phyloP scores from a whole-genome alignment of 805 yeast species.

The Ogataea methylovora region DNA sequence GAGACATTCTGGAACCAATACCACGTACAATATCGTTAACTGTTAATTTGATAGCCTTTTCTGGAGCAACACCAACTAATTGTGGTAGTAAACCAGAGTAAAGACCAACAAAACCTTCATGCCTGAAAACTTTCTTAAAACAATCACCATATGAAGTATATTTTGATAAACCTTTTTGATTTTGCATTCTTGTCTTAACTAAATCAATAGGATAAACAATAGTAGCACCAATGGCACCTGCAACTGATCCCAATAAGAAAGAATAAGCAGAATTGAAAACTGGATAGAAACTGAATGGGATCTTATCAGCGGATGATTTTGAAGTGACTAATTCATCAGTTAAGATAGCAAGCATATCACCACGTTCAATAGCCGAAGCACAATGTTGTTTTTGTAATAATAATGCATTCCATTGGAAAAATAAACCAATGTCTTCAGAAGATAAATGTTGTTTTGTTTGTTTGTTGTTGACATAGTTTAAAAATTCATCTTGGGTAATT shows the following conservation, averaged over 20 bases:
- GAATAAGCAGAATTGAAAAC: conserved; percentile 85
- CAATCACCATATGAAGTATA: conserved; percentile 85
- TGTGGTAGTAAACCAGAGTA: conserved; percentile 94
- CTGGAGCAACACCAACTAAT: conserved; percentile 96
- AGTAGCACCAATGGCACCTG: conserved; percentile 98
- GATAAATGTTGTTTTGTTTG: conserved; percentile 9
- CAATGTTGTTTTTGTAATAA: conserved; percentile 17
- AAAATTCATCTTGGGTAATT: conserved; percentile 18
- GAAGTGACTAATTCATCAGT: conserved; percentile 49
- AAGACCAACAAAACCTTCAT: conserved; percentile 79
- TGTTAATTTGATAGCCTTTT: conserved; percentile 92
- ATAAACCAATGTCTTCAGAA: conserved; percentile 22
- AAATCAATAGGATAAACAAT: conserved; percentile 95
- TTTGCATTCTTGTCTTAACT: conserved; percentile 96
- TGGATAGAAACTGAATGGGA: conserved; percentile 40
- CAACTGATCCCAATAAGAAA: conserved; percentile 84
- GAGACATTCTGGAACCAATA: conserved; percentile 46
- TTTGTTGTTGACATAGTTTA: conserved; percentile 13
- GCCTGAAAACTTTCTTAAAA: conserved; percentile 62
- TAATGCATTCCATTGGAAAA: conserved; percentile 27
- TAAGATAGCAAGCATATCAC: conserved; percentile 30
- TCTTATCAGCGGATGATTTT: conserved; percentile 33
- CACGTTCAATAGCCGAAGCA: conserved; percentile 18
- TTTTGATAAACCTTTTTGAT: conserved; percentile 65
- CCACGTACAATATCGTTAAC: conserved; percentile 85